Evolutionary conservation across 2,329 filamentous ascomycete genomes (phyloP).

Genomic region (Ophiostoma ips): DNA sequence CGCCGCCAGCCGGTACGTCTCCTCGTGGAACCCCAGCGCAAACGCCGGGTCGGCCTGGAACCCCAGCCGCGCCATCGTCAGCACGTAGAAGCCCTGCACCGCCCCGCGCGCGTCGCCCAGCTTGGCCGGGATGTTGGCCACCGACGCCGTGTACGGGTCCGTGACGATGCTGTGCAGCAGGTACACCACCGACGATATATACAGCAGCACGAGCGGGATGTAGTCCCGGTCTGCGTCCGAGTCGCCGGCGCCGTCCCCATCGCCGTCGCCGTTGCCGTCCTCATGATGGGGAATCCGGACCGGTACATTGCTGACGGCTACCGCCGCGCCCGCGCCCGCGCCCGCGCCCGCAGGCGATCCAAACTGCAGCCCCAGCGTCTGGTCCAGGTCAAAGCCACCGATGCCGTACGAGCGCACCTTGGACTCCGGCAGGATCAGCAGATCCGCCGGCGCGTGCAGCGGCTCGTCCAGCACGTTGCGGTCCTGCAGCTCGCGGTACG

Average conservation of each 20-base stretch:
- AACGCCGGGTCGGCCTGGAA: constrained; percentile 60
- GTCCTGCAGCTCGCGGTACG: constrained; percentile 10
- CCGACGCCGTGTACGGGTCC: constrained; percentile 28
- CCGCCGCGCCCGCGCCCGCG: background rate
- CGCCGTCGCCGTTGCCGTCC: too few relatives aligned
- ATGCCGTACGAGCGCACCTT: constrained; percentile 10
- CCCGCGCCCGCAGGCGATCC: background rate
- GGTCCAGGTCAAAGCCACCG: constrained; percentile 8
- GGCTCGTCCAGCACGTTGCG: constrained; percentile 6
- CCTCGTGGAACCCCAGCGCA: constrained; percentile 33
- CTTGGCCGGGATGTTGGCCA: constrained; percentile 54
- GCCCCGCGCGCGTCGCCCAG: constrained; percentile 56
- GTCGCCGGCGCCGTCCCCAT: too few relatives aligned
- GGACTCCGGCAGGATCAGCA: background rate
- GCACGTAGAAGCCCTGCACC: constrained; percentile 60
- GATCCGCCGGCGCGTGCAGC: constrained; percentile 1
- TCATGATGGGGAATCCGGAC: background rate
- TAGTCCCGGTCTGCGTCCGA: background rate
- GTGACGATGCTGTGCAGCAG: constrained; percentile 40
- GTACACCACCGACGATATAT: constrained; percentile 34
- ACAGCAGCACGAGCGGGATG: constrained; percentile 24
- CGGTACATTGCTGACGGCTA: background rate
- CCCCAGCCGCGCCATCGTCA: constrained; percentile 69
- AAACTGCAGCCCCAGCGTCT: constrained; percentile 2
- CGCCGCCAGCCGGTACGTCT: constrained; percentile 68